Conservation (phyloP, 148 eudicot genomes). For the Cornus florida region DNA sequence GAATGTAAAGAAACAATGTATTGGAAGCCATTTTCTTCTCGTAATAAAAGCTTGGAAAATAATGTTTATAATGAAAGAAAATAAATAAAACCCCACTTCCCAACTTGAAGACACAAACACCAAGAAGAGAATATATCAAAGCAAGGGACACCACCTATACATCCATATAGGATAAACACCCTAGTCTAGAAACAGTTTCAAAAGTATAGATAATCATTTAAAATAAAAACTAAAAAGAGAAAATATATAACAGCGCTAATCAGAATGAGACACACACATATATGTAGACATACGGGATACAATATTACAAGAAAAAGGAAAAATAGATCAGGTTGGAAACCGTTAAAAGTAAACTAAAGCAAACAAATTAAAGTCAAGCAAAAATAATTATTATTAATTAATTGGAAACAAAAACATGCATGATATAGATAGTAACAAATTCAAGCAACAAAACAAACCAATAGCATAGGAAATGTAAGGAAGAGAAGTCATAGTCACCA, state of each 20-base stretch:
- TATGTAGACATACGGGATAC: too few relatives aligned
- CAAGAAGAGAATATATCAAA: constrained; percentile 6
- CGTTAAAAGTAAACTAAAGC: too few relatives aligned
- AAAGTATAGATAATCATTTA: background rate
- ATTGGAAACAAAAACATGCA: constrained; percentile 50
- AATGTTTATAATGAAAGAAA: background rate
- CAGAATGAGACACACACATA: background rate
- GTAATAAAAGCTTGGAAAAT: background rate
- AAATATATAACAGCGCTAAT: background rate
- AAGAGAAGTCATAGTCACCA: constrained; percentile 32
- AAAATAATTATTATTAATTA: too few relatives aligned
- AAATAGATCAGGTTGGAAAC: too few relatives aligned
- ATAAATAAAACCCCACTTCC: background rate
- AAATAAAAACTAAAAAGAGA: background rate
- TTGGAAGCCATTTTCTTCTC: background rate
- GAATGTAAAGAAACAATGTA: too few relatives aligned
- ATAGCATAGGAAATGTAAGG: background rate
- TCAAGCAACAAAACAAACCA: constrained; percentile 1
- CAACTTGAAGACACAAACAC: constrained; percentile 22
- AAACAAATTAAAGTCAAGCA: too few relatives aligned
- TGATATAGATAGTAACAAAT: background rate
- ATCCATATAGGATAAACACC: constrained; percentile 6
- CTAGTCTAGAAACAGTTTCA: background rate
- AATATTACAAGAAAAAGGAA: background rate
- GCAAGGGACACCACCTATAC: constrained; percentile 5